These are phyloP conservation scores for Pneumocystis sp. DNA, from an alignment of 1,139 yeast species.

Conservation along the genomic window DNA sequence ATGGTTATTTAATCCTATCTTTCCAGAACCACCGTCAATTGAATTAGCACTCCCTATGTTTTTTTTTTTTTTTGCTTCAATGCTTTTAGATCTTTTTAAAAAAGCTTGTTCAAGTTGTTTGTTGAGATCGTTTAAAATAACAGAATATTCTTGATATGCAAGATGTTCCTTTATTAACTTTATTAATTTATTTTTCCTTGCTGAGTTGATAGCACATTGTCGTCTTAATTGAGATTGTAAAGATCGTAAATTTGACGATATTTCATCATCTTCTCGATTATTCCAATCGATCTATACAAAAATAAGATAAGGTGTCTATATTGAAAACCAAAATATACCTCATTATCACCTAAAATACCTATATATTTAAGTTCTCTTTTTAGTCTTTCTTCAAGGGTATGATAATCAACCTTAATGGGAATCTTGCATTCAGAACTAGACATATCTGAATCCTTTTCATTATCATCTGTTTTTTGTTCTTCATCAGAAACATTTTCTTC, in stretches of 20 bases:
- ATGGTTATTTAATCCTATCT: conserved; percentile 39
- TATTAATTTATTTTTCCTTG: conserved; percentile 47
- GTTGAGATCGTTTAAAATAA: conserved; percentile 82
- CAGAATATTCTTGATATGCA: conserved; percentile 88
- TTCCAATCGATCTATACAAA: conserved; percentile 20
- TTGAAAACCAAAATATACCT: conserved; percentile 15
- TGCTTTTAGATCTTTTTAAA: conserved; percentile 66
- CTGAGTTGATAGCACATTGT: conserved; percentile 48
- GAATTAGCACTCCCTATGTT: conserved; percentile 1
- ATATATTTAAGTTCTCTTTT: conserved; percentile 78
- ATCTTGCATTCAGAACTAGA: conserved; percentile 30
- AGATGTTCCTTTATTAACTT: conserved; percentile 78
- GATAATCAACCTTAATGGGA: conserved; percentile 47
- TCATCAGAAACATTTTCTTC: conserved; percentile 24
- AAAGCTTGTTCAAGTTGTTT: conserved; percentile 95
- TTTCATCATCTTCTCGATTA: conserved; percentile 85
- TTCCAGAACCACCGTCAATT: conserved; percentile 3
- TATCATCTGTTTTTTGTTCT: conserved; percentile 4
- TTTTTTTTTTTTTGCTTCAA: conserved; percentile 58
- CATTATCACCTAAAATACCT: conserved; percentile 66
- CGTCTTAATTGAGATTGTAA: conserved; percentile 55
- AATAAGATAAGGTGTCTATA: conserved; percentile 16
- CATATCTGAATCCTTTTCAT: conserved; percentile 9
- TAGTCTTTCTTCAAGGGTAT: conserved; percentile 69
- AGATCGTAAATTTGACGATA: conserved; percentile 64